A percentile compares a stretch with the other conserved stretches of the same genome.
These are phyloP conservation scores for Tilletia indica DNA, from an alignment of 1,284 basidiomycete genomes.

Conservation along the genomic window DNA sequence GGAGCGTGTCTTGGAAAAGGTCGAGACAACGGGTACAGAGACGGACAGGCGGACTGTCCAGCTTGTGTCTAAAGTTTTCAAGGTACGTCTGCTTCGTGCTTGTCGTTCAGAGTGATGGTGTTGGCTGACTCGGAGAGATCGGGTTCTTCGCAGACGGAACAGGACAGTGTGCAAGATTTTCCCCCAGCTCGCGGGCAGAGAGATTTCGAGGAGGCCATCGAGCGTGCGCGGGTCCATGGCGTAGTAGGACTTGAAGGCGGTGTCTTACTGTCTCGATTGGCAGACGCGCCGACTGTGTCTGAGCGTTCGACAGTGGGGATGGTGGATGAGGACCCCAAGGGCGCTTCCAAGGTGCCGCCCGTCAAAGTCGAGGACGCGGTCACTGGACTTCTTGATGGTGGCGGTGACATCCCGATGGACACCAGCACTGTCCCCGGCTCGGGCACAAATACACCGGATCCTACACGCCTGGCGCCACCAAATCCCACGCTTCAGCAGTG, in stretches of 20 bases:
- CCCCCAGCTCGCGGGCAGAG: not conserved
- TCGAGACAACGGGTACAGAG: not conserved
- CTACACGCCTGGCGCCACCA: not conserved
- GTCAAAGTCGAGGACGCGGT: not conserved
- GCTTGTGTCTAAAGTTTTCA: conserved; percentile 1
- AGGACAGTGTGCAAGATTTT: no score
- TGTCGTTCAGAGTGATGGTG: not conserved
- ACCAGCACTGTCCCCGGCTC: no score
- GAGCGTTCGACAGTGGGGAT: not conserved
- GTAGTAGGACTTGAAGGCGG: not conserved
- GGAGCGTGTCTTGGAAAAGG: conserved; percentile 4
- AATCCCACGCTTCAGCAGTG: no score
- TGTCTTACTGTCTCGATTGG: not conserved
- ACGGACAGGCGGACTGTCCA: not conserved
- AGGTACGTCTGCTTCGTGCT: not conserved
- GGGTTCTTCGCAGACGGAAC: not conserved
- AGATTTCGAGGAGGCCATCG: conserved; percentile 6
- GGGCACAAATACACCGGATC: not conserved
- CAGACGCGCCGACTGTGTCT: not conserved
- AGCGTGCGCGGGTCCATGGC: not conserved
- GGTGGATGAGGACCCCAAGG: not conserved
- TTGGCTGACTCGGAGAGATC: not conserved
- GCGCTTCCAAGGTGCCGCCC: no score
- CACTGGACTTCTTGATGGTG: not conserved
- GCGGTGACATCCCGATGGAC: not conserved